Conservation (phyloP, 2,329 filamentous ascomycete genomes). For the Aspergillus sp. region DNA sequence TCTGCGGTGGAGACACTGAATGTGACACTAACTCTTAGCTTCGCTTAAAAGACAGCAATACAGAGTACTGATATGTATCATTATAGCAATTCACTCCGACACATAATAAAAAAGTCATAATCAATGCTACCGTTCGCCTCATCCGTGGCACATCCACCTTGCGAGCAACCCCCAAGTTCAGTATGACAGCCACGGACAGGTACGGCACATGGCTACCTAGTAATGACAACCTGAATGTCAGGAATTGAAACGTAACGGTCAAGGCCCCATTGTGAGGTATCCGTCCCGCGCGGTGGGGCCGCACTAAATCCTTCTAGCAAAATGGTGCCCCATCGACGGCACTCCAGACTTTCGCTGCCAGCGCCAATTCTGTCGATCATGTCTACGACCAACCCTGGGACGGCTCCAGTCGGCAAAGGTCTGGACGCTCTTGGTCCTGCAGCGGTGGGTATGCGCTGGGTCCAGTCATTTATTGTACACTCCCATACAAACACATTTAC, state of each 20-base stretch:
- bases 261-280: slow-evolving; percentile 8
- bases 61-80: too few relatives aligned
- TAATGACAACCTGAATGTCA: slow-evolving; percentile 4
- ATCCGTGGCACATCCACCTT: not conserved
- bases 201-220: slow-evolving; percentile 4
- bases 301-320: slow-evolving; percentile 3
- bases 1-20: not conserved
- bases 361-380: slow-evolving; percentile 4
- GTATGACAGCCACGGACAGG: slow-evolving; percentile 13
- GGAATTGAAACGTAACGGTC: slow-evolving; percentile 8
- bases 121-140: not conserved
- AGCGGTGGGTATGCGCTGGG: slow-evolving; percentile 2
- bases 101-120: too few relatives aligned
- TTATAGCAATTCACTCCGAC: too few relatives aligned
- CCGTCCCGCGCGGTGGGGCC: slow-evolving; percentile 7
- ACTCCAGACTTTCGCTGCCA: not conserved
- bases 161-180: not conserved
- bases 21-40: slow-evolving; percentile 1
- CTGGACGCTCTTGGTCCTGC: slow-evolving; percentile 5
- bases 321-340: slow-evolving; percentile 1
- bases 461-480: not conserved
- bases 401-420: slow-evolving; percentile 5
- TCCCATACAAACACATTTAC: not conserved
- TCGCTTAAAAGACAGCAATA: slow-evolving; percentile 1
- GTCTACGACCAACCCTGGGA: not conserved